Evolutionary conservation across 2,329 filamentous ascomycete species (phyloP), one percentile per base, ranked within the genome.

Genomic region (Beauveria asiatica): DNA sequence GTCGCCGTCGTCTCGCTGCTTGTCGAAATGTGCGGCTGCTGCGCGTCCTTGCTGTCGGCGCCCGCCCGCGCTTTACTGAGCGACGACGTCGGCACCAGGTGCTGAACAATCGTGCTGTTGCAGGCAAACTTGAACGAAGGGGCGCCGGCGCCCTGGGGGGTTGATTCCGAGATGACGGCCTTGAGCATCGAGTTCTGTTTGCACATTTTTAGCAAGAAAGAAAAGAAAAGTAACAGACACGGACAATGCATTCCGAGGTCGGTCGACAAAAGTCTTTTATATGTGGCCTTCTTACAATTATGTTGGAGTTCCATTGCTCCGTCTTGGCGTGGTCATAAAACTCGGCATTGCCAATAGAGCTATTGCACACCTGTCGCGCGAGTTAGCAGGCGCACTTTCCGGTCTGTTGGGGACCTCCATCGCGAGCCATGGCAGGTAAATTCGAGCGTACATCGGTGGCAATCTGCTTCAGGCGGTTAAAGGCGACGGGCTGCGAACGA

Each of bases 41-140:
- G 75, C 63, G 80, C 78, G 50, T 73, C 69, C 63, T 76, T 74
- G 63, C 72, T 72, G 68, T 80, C 75, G 67, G 75, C 78, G 64
- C 82, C 78, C 61, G 73, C 72, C 65, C 79, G 78, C 63, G 83
- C 72, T 75, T 84, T 85, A 76, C 84, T 87, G 55, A 85, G 77
- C 60, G 83, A 78, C 33, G 84, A 83, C 13, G 84, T 87, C 59
- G 87, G 83, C 21, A 88, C 84, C 39, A 93, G 80, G 78, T 97
- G 93, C 79, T 99, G 93, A 67, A 97, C 95, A 71, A 97, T 97
- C 66, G 93, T 97, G 80, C 90, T 95, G 82, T 96, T 97, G 77
- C 96, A 92, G 67, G 92, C 90, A 77, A 93, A 97, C 76, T 97
- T 97, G 84, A 87, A 96, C 17, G 79, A 75, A 5, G 89, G 87